Percentiles rank a stretch among this genome's conserved stretches.
phyloP scores from a whole-genome alignment of 306 rosid species.

The Pyrus betulifolia region DNA sequence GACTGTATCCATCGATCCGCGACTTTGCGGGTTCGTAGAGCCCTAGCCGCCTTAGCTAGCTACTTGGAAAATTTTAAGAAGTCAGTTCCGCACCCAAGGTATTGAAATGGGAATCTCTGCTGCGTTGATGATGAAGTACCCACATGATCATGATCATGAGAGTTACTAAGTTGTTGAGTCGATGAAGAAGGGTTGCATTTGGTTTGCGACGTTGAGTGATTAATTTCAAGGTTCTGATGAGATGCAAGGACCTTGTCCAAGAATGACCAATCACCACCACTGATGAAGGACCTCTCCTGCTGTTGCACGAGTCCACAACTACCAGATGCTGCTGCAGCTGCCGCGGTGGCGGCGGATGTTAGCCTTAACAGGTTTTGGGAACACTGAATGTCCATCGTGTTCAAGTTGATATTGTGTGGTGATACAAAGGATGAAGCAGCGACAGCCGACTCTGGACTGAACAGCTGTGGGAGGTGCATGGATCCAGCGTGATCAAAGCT shows the following conservation, averaged over 20 bases:
- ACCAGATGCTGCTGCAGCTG: constrained; percentile 4
- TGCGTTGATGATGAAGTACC: constrained; percentile 28
- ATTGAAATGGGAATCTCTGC: constrained; percentile 70
- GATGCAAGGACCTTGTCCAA: constrained; percentile 80
- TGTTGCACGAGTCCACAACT: constrained; percentile 27
- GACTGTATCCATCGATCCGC: neutral
- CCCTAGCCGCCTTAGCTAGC: neutral
- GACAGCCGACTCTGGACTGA: constrained; percentile 65
- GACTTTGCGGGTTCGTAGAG: neutral
- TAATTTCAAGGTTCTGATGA: constrained; percentile 17
- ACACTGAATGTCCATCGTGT: constrained; percentile 49
- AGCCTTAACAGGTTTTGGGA: constrained; percentile 61
- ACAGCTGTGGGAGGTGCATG: constrained; percentile 80
- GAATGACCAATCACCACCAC: constrained; percentile 85
- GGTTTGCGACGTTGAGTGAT: constrained; percentile 18
- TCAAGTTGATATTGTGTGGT: constrained; percentile 1
- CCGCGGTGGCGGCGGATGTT: constrained; percentile 20
- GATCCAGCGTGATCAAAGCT: constrained; percentile 40
- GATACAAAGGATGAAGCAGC: constrained; percentile 19
- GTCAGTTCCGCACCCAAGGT: constrained; percentile 58
- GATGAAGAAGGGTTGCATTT: constrained; percentile 10
- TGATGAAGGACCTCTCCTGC: constrained; percentile 36
- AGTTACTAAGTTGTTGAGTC: neutral
- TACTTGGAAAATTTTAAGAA: constrained; percentile 62
- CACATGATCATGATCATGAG: constrained; percentile 8